Evolutionary conservation across 2,329 filamentous ascomycete genomes (phyloP).

Genomic region (Colletotrichum kahawae): DNA sequence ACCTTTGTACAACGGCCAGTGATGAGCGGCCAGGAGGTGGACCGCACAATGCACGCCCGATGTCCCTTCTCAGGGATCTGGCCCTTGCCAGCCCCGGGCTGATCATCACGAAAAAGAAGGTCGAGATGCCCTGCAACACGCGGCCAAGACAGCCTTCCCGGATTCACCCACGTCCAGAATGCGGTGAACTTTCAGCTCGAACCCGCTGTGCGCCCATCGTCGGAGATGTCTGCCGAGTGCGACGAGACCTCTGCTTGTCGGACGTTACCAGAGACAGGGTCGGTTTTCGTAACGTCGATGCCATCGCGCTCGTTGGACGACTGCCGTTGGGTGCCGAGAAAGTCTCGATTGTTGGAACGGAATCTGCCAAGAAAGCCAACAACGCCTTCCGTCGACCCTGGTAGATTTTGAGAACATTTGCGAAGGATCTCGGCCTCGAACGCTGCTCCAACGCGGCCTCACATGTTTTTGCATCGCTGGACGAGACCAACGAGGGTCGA

Average conservation of each 20-base stretch:
- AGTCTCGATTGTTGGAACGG: background rate
- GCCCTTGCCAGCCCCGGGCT: background rate
- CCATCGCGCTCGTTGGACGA: background rate
- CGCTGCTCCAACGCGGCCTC: background rate
- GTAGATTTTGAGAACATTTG: slow-evolving; percentile 9
- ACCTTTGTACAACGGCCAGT: background rate
- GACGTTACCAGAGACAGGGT: background rate
- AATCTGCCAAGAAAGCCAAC: background rate
- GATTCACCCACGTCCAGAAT: background rate
- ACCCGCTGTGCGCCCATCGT: background rate
- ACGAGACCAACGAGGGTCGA: background rate
- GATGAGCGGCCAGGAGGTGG: background rate
- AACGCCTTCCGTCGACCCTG: background rate
- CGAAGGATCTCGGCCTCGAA: background rate
- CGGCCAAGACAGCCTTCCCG: background rate
- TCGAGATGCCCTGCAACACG: background rate
- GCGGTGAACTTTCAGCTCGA: background rate
- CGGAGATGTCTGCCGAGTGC: background rate
- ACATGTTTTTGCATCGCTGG: background rate
- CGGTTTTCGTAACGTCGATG: background rate
- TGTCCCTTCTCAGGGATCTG: background rate
- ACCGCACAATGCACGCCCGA: background rate
- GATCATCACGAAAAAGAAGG: background rate
- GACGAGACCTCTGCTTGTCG: background rate
- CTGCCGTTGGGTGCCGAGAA: background rate